Conservation (phyloP, 1,284 basidiomycete species). For the Waitea zeae region DNA sequence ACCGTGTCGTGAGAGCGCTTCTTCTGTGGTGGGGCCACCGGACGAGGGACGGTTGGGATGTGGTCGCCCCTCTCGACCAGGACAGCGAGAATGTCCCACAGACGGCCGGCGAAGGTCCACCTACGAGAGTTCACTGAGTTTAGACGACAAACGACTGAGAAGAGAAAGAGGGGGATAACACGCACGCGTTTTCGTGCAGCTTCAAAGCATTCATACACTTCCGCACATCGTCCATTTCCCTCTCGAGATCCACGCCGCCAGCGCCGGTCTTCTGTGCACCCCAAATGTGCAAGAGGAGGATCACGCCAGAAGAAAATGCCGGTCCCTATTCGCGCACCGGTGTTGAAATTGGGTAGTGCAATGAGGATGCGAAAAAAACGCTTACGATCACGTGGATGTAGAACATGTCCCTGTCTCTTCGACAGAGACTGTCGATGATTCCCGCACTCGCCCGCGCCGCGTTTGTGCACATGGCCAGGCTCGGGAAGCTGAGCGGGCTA, state of each 20-base stretch:
- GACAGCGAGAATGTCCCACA: background rate
- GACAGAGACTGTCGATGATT: constrained; percentile 24
- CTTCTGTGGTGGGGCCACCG: too few species aligned
- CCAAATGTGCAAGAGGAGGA: constrained; percentile 46
- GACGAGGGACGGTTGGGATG: too few species aligned
- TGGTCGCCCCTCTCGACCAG: too few species aligned
- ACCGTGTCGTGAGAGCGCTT: too few species aligned
- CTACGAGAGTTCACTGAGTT: background rate
- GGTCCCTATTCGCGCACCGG: constrained; percentile 13
- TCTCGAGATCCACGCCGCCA: constrained; percentile 3
- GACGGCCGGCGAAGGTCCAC: background rate
- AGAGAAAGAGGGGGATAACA: background rate
- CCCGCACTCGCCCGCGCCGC: constrained; percentile 46
- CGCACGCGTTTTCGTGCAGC: background rate
- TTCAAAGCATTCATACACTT: background rate
- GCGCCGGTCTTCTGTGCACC: constrained; percentile 29
- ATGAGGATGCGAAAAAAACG: background rate
- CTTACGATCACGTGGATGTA: background rate
- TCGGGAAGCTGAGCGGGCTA: constrained; percentile 29
- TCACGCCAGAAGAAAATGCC: constrained; percentile 30
- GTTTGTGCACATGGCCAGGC: constrained; percentile 52
- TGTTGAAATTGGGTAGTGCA: background rate
- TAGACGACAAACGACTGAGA: background rate
- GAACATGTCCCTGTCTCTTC: background rate
- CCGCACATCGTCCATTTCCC: background rate